Percentiles rank a stretch among this genome's conserved stretches.
Evolutionary conservation across 768 basidiomycete species (phyloP).

Genomic region (Rhizopogon vesiculosus): DNA sequence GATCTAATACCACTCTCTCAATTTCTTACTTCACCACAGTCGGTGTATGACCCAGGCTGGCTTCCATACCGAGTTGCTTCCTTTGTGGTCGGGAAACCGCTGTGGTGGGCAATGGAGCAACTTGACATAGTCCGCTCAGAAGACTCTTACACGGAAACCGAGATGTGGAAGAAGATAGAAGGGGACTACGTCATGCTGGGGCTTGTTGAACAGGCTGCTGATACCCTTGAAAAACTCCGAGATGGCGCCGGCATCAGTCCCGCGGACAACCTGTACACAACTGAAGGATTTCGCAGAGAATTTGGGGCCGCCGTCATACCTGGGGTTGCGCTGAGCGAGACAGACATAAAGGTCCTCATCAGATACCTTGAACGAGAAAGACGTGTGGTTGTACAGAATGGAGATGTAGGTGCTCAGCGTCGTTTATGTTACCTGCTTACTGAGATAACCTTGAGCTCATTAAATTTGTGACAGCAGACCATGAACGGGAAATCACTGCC

Average conservation of each 20-base stretch:
- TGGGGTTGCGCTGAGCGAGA: conserved; percentile 44
- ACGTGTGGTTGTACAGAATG: conserved; percentile 54
- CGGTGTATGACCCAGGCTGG: conserved; percentile 68
- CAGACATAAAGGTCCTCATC: conserved; percentile 66
- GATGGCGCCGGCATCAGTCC: conserved; percentile 35
- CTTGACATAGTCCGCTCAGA: conserved; percentile 64
- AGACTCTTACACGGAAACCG: conserved; percentile 41
- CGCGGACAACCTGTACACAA: conserved; percentile 58
- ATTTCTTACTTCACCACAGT: conserved; percentile 52
- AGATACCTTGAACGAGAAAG: conserved; percentile 79
- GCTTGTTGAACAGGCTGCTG: conserved; percentile 64
- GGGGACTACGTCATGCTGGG: conserved; percentile 69
- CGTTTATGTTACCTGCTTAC: background rate
- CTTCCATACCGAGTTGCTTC: conserved; percentile 66
- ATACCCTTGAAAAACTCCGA: conserved; percentile 42
- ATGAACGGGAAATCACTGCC: conserved; percentile 50
- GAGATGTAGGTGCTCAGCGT: conserved; percentile 47
- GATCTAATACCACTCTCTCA: conserved; percentile 43
- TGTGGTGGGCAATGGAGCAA: conserved; percentile 86
- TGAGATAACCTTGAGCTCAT: conserved; percentile 49
- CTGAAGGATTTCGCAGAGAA: conserved; percentile 52
- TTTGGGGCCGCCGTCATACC: conserved; percentile 47
- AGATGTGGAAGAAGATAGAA: conserved; percentile 53
- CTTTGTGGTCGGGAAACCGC: conserved; percentile 68
- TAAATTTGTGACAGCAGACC: conserved; percentile 58